Evolutionary conservation across 148 eudicot species (phyloP).

Genomic region (Talinum fruticosum): DNA sequence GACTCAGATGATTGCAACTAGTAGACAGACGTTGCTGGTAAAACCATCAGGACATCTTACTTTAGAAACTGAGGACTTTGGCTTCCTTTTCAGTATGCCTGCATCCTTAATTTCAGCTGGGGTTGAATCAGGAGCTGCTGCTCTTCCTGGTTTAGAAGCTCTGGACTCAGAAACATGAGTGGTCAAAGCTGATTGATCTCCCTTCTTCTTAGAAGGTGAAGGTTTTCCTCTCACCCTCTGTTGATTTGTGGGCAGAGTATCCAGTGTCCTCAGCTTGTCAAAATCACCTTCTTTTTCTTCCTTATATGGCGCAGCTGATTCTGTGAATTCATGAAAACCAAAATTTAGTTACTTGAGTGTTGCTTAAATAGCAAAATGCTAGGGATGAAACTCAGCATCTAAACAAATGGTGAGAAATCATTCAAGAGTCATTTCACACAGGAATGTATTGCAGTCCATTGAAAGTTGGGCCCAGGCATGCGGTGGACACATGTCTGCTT

Average conservation of each 20-base stretch:
- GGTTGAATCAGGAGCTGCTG: conserved; percentile 31
- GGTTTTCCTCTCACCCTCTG: conserved; percentile 44
- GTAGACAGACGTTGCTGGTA: neutral
- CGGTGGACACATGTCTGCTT: neutral
- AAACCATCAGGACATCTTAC: conserved; percentile 37
- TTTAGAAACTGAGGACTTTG: conserved; percentile 46
- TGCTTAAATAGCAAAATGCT: neutral
- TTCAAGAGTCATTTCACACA: no score
- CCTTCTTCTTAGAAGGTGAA: conserved; percentile 46
- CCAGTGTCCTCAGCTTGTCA: conserved; percentile 40
- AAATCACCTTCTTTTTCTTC: conserved; percentile 48
- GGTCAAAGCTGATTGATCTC: conserved; percentile 32
- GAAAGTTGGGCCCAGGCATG: neutral
- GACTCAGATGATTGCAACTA: neutral
- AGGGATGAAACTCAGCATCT: neutral
- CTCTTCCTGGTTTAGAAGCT: conserved; percentile 54
- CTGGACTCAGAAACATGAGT: conserved; percentile 37
- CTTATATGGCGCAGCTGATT: conserved; percentile 40
- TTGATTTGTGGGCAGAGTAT: conserved; percentile 31
- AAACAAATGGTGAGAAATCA: neutral
- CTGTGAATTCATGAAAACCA: conserved; percentile 28
- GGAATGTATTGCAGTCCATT: neutral
- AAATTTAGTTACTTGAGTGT: neutral
- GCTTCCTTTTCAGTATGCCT: conserved; percentile 46
- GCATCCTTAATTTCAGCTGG: conserved; percentile 42